Conservation (phyloP, 169 alveolate genomes). For the Babesia ovata region DNA sequence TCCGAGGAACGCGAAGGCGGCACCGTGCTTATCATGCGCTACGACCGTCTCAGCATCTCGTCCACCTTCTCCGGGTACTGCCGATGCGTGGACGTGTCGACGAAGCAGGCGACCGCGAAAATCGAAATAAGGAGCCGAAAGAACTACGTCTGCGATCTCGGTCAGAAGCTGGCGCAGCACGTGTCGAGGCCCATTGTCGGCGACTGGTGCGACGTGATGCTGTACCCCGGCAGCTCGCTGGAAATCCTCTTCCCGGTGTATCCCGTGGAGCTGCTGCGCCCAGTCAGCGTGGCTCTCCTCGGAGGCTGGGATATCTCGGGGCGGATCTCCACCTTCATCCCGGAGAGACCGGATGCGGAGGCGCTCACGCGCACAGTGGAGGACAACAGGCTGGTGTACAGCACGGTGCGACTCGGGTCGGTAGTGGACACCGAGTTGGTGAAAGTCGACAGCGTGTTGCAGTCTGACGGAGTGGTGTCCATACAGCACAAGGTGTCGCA, state of each 20-base stretch:
- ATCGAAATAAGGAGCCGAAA: conserved; percentile 4
- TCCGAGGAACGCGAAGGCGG: background rate
- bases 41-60: background rate
- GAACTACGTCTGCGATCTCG: conserved; percentile 20
- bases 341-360: too few species aligned
- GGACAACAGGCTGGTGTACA: too few species aligned
- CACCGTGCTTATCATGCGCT: background rate
- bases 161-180: conserved; percentile 12
- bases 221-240: conserved; percentile 37
- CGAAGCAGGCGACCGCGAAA: background rate
- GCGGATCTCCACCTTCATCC: too few species aligned
- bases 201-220: conserved; percentile 36
- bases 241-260: conserved; percentile 19
- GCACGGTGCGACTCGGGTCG: too few species aligned
- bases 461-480: too few species aligned
- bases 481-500: too few species aligned
- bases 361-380: too few species aligned
- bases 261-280: background rate
- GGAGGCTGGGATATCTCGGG: too few species aligned
- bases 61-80: conserved; percentile 33
- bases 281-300: too few species aligned
- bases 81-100: conserved; percentile 6
- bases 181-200: conserved; percentile 19
- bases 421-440: too few species aligned
- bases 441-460: too few species aligned